Percentiles rank a stretch among this genome's conserved stretches.
Evolutionary conservation across 495 filamentous ascomycete species (phyloP).

Genomic region (Darksidea phi): DNA sequence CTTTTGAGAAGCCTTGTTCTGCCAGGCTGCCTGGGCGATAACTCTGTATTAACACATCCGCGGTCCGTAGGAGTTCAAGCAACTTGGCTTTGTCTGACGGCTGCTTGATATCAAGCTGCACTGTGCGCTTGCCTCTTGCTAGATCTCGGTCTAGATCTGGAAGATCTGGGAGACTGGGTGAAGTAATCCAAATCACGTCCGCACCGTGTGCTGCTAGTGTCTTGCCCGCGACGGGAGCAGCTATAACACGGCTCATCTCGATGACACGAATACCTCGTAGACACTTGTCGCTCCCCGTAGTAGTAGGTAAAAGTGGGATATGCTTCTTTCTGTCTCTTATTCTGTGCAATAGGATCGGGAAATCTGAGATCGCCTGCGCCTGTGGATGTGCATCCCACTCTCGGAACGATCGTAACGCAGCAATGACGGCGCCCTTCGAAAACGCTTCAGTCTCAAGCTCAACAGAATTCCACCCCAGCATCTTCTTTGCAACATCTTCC

Average conservation of each 20-base stretch:
- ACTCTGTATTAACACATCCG: slow-evolving; percentile 41
- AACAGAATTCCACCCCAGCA: slow-evolving; percentile 39
- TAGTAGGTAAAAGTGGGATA: slow-evolving; percentile 17
- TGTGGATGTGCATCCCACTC: slow-evolving; percentile 50
- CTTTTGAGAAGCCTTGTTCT: slow-evolving; percentile 28
- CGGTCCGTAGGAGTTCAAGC: slow-evolving; percentile 27
- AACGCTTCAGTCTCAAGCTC: slow-evolving; percentile 46
- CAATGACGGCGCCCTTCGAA: slow-evolving; percentile 42
- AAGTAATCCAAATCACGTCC: slow-evolving; percentile 40
- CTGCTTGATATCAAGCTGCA: slow-evolving; percentile 37
- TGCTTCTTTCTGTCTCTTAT: slow-evolving; percentile 32
- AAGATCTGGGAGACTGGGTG: slow-evolving; percentile 35
- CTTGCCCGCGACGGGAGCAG: slow-evolving; percentile 35
- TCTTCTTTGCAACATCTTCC: slow-evolving; percentile 40
- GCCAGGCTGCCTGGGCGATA: slow-evolving; percentile 39
- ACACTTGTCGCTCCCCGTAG: slow-evolving; percentile 20
- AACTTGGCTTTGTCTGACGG: slow-evolving; percentile 30
- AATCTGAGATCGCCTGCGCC: slow-evolving; percentile 41
- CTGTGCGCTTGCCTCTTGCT: slow-evolving; percentile 35
- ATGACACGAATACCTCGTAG: slow-evolving; percentile 36
- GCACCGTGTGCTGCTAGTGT: slow-evolving; percentile 40
- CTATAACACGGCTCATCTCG: slow-evolving; percentile 39
- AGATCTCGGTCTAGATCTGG: slow-evolving; percentile 36
- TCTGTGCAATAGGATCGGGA: slow-evolving; percentile 45
- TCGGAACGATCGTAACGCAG: slow-evolving; percentile 42